Evolutionary conservation across 305 asterid species (phyloP).

Genomic region (Fraxinus floribunda): DNA sequence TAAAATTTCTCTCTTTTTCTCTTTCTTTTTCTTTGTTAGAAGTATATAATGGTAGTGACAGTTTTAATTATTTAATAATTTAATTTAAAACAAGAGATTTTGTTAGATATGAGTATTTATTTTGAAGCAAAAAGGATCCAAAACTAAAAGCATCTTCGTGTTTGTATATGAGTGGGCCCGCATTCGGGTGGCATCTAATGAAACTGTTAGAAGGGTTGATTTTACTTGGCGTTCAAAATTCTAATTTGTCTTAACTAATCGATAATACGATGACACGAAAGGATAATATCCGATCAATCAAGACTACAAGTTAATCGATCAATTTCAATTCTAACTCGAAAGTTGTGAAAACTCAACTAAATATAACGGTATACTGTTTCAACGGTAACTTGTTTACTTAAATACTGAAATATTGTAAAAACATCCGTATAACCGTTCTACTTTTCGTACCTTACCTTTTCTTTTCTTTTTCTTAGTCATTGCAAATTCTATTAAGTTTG

Average conservation of each 20-base stretch:
- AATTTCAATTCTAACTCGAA: not conserved
- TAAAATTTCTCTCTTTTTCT: not conserved
- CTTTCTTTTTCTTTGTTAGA: not conserved
- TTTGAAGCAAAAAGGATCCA: not conserved
- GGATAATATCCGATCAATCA: not conserved
- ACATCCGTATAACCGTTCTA: not conserved
- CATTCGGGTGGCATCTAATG: not conserved
- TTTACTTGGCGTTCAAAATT: not conserved
- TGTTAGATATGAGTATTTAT: not conserved
- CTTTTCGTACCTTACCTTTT: not conserved
- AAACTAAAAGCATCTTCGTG: not conserved
- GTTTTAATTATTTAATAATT: not conserved
- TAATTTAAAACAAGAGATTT: not conserved
- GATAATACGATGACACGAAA: not conserved
- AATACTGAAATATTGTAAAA: not conserved
- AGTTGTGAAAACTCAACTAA: not conserved
- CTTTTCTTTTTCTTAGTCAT: not conserved
- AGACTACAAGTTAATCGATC: not conserved
- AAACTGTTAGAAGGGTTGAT: not conserved
- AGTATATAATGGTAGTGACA: conserved; percentile 4
- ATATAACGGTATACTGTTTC: not conserved
- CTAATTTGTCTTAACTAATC: not conserved
- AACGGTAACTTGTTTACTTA: not conserved
- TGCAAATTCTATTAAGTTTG: not conserved
- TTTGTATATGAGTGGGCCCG: not conserved